Percentiles rank a stretch among this genome's conserved stretches.
phyloP scores from a whole-genome alignment of 2,329 filamentous ascomycete genomes.

The Penicillium palitans region DNA sequence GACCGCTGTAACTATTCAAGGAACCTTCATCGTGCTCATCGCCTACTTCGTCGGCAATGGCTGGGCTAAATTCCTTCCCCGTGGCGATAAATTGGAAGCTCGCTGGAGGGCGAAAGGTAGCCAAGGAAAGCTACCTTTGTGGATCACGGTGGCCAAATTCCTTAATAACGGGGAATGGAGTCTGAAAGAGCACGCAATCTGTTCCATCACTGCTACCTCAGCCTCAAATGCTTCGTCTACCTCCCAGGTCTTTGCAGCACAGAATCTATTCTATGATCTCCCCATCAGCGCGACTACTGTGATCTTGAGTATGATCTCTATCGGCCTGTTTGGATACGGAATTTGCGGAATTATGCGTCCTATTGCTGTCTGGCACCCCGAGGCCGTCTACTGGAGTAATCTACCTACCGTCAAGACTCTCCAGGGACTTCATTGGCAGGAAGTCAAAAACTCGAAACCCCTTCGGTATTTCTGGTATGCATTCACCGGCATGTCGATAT shows the following conservation, averaged over 20 bases:
- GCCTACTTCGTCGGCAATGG: constrained; percentile 57
- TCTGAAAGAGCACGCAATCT: constrained; percentile 59
- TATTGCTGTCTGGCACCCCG: constrained; percentile 57
- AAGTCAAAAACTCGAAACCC: constrained; percentile 53
- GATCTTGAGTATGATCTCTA: constrained; percentile 54
- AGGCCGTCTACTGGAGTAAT: constrained; percentile 58
- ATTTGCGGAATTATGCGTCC: constrained; percentile 56
- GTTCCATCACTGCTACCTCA: constrained; percentile 56
- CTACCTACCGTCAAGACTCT: constrained; percentile 56
- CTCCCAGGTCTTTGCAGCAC: constrained; percentile 48
- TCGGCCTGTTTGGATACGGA: constrained; percentile 58
- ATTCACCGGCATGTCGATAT: constrained; percentile 51
- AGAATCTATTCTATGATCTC: constrained; percentile 55
- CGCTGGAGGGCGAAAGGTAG: constrained; percentile 49
- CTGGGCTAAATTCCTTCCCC: constrained; percentile 52
- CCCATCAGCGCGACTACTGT: constrained; percentile 50
- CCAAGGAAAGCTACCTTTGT: constrained; percentile 45
- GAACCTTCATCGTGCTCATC: constrained; percentile 60
- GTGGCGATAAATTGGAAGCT: constrained; percentile 53
- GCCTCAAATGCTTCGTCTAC: constrained; percentile 52
- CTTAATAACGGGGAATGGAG: constrained; percentile 55
- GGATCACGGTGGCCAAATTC: constrained; percentile 46
- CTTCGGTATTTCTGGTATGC: constrained; percentile 56
- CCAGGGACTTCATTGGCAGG: constrained; percentile 57
- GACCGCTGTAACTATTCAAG: constrained; percentile 49